These are phyloP conservation scores for Delphinella strobiligena DNA, from an alignment of 2,329 filamentous ascomycete species.

Conservation along the genomic window DNA sequence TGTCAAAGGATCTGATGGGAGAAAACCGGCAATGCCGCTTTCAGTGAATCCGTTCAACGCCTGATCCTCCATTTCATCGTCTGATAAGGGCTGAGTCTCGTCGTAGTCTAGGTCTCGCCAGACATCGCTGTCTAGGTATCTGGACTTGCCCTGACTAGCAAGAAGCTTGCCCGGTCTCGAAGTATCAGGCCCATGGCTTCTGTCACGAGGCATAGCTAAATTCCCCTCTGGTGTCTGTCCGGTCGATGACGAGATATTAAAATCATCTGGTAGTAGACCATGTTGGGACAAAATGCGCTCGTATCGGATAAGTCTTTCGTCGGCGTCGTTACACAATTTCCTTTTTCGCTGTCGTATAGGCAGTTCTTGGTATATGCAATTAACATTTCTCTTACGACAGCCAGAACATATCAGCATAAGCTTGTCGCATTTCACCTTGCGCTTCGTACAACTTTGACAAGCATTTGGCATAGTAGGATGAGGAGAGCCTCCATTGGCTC, in stretches of 20 bases:
- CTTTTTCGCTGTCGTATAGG: conserved; percentile 27
- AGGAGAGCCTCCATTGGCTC: conserved; percentile 1
- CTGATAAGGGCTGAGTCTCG: conserved; percentile 15
- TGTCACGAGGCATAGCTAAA: neutral
- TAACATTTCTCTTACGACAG: conserved; percentile 22
- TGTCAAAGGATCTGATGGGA: conserved; percentile 15
- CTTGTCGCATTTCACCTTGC: conserved; percentile 31
- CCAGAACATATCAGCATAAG: conserved; percentile 20
- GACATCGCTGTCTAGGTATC: conserved; percentile 29
- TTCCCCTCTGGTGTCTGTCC: neutral
- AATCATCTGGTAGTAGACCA: conserved; percentile 17
- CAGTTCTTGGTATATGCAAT: conserved; percentile 31
- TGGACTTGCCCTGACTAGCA: conserved; percentile 23
- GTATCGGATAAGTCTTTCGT: conserved; percentile 28
- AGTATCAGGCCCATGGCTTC: neutral
- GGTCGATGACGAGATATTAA: neutral
- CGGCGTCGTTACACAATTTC: conserved; percentile 19
- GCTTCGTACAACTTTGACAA: conserved; percentile 21
- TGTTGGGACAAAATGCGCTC: conserved; percentile 27
- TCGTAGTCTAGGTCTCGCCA: conserved; percentile 19
- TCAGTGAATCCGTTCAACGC: neutral
- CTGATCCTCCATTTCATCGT: conserved; percentile 17
- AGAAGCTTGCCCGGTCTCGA: conserved; percentile 15
- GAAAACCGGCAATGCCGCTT: neutral
- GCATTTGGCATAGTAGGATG: conserved; percentile 8